phyloP scores from a whole-genome alignment of 2,329 filamentous ascomycete genomes.

The Mycosphaerella sp. region DNA sequence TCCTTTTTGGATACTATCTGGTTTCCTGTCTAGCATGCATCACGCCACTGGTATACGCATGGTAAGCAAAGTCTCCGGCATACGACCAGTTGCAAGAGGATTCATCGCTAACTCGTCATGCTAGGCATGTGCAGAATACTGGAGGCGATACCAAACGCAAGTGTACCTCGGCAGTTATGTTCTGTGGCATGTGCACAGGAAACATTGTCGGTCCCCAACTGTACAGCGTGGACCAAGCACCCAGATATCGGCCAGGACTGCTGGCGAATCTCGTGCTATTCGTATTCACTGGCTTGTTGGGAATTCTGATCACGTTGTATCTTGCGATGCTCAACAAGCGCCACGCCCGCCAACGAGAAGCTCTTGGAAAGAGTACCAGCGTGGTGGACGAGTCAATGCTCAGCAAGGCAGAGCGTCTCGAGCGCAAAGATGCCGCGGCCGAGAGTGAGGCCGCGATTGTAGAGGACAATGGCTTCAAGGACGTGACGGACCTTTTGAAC shows the following conservation, averaged over 20 bases:
- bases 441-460: neutral
- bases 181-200: conserved; percentile 2
- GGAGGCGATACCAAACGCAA: conserved; percentile 4
- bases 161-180: conserved; percentile 1
- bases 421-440: neutral
- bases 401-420: neutral
- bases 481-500: conserved; percentile 1
- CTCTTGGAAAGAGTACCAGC: neutral
- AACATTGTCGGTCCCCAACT: conserved; percentile 6
- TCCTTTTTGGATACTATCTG: conserved; percentile 3
- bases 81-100: neutral
- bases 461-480: neutral
- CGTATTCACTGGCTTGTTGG: neutral
- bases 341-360: neutral
- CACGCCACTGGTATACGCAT: conserved; percentile 4
- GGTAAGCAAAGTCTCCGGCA: neutral
- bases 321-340: neutral
- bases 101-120: neutral
- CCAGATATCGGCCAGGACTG: conserved; percentile 1
- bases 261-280: conserved; percentile 6
- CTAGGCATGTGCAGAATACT: conserved; percentile 1
- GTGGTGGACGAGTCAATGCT: conserved; percentile 1
- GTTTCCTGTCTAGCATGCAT: conserved; percentile 1
- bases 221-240: conserved; percentile 4
- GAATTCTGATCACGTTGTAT: neutral